Percentiles rank a stretch among this genome's conserved stretches.
Evolutionary conservation across 139 green algal species (phyloP).

Genomic region (Desmodesmus armatus): DNA sequence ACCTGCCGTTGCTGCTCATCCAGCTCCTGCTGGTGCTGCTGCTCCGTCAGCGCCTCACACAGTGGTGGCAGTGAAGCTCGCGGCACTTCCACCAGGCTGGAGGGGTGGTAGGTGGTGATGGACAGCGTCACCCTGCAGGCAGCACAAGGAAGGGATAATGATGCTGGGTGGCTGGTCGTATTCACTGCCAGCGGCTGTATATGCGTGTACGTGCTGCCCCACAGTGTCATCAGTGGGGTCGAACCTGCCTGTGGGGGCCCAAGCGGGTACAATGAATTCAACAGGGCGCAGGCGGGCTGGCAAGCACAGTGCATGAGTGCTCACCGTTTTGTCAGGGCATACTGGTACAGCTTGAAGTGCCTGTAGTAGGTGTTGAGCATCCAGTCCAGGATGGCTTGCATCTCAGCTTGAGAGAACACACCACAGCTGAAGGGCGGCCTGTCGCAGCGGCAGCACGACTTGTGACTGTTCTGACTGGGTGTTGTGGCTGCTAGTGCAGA

Average conservation of each 20-base stretch:
- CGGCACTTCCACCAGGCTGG: constrained; percentile 58
- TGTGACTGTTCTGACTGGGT: not conserved
- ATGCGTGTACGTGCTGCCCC: not conserved
- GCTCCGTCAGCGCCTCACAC: constrained; percentile 46
- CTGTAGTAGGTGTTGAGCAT: constrained; percentile 73
- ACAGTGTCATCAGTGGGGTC: too few relatives aligned
- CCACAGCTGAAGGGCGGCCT: constrained; percentile 76
- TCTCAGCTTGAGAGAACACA: constrained; percentile 68
- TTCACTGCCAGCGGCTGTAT: not conserved
- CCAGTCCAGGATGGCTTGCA: constrained; percentile 67
- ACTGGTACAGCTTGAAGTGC: constrained; percentile 85
- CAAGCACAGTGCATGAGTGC: too few relatives aligned
- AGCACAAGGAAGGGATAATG: not conserved
- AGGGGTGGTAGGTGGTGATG: constrained; percentile 57
- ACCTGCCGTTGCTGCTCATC: constrained; percentile 47
- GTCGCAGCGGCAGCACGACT: not conserved
- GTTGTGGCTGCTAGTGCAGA: not conserved
- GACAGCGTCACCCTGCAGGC: constrained; percentile 62
- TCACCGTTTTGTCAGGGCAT: constrained; percentile 71
- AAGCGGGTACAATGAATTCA: too few relatives aligned
- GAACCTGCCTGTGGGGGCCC: too few relatives aligned
- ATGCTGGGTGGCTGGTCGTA: too few relatives aligned
- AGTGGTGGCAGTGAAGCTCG: constrained; percentile 54
- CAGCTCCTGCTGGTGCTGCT: constrained; percentile 55
- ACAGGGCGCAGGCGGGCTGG: too few relatives aligned